phyloP scores from a whole-genome alignment of 345 rosid species.

The Gossypium bickii region DNA sequence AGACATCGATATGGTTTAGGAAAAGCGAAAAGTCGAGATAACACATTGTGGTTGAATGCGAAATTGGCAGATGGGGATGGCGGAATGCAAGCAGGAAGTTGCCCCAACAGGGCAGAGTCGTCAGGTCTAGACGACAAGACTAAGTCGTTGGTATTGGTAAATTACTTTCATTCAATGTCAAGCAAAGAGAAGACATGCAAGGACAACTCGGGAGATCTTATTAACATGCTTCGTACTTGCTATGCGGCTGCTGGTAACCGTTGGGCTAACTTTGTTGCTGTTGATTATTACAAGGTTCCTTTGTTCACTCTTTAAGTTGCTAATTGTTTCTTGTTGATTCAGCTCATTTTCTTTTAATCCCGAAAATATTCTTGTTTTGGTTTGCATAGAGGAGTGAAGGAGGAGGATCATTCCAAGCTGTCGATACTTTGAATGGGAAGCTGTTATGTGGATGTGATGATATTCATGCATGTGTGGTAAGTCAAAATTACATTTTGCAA shows the following conservation, averaged over 20 bases:
- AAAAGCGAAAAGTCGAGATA: neutral
- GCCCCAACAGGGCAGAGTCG: conserved; percentile 55
- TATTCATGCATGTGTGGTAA: conserved; percentile 36
- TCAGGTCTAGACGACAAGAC: conserved; percentile 36
- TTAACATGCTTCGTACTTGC: conserved; percentile 50
- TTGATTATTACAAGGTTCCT: conserved; percentile 54
- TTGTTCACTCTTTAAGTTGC: neutral
- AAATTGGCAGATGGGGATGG: conserved; percentile 50
- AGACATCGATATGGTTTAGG: neutral
- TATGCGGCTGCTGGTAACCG: conserved; percentile 40
- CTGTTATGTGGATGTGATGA: conserved; percentile 51
- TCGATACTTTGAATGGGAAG: conserved; percentile 53
- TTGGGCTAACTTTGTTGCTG: conserved; percentile 66
- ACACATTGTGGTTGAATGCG: neutral
- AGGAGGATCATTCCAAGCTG: conserved; percentile 61
- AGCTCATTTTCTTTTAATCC: neutral
- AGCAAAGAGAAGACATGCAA: conserved; percentile 31
- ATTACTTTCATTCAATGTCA: conserved; percentile 32
- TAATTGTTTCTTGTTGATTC: neutral
- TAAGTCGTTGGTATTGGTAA: conserved; percentile 51
- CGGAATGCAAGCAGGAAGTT: conserved; percentile 56
- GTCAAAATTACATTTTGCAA: neutral
- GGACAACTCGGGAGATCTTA: conserved; percentile 44
- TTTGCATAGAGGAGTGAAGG: conserved; percentile 57
- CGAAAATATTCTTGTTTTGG: neutral